A percentile compares a stretch with the other conserved stretches of the same genome.
These are phyloP conservation scores for Lunasporangiospora selenospora DNA, from an alignment of 192 early-diverging fungal species.

Conservation along the genomic window DNA sequence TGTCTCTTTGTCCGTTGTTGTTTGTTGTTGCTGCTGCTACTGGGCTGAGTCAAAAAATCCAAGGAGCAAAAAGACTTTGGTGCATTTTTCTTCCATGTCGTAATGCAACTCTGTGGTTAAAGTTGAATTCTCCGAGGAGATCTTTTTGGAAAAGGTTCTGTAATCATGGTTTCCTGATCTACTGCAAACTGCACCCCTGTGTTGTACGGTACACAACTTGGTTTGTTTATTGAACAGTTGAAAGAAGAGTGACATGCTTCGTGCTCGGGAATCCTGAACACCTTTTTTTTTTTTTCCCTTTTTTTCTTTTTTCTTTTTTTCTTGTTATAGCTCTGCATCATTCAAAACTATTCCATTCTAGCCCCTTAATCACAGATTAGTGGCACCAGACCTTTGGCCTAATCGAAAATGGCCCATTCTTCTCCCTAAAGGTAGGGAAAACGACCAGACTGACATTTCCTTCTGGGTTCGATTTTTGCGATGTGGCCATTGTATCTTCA, in stretches of 20 bases:
- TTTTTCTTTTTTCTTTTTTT: background rate
- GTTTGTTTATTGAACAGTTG: no score
- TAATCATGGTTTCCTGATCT: background rate
- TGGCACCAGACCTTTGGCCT: constrained; percentile 44
- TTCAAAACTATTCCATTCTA: background rate
- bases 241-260: no score
- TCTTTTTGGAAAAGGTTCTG: background rate
- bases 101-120: background rate
- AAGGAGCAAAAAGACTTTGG: no score
- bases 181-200: no score
- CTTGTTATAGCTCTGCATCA: background rate
- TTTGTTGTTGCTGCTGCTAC: no score
- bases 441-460: constrained; percentile 44
- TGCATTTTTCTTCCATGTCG: no score
- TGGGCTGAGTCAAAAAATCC: no score
- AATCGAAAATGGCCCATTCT: constrained; percentile 21
- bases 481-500: constrained; percentile 39
- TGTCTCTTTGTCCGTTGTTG: no score
- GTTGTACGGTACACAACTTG: no score
- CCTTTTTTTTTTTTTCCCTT: background rate
- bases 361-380: background rate
- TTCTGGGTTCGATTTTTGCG: constrained; percentile 35
- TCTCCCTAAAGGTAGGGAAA: constrained; percentile 36
- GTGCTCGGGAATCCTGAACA: no score
- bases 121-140: background rate